These are phyloP conservation scores for Pestalotiopsis sp. DNA, from an alignment of 2,329 filamentous ascomycete genomes.

Conservation along the genomic window DNA sequence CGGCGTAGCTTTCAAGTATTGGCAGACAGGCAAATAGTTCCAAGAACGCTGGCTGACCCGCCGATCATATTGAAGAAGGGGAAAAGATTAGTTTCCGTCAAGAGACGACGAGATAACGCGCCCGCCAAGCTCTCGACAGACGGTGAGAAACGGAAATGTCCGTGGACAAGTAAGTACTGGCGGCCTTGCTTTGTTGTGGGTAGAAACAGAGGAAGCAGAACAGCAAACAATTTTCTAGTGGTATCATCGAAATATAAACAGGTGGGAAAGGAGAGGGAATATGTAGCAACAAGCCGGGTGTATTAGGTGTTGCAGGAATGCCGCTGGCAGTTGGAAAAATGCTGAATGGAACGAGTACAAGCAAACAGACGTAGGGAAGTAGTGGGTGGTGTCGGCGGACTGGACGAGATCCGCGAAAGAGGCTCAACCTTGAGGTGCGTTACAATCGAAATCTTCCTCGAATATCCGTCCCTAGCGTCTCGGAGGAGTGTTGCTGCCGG, in stretches of 20 bases:
- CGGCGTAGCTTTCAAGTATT: neutral
- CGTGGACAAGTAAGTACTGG: neutral
- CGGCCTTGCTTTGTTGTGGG: neutral
- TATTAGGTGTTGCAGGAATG: conserved; percentile 18
- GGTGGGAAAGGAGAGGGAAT: conserved; percentile 9
- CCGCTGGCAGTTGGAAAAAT: neutral
- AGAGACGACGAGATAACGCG: neutral
- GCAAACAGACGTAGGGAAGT: neutral
- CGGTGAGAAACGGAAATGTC: neutral
- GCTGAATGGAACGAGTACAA: neutral
- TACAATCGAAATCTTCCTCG: conserved; percentile 23
- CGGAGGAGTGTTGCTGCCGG: conserved; percentile 37
- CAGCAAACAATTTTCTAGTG: conserved; percentile 29
- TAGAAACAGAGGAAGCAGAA: conserved; percentile 17
- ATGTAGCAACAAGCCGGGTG: conserved; percentile 19
- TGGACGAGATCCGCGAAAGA: neutral
- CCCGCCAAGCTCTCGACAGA: neutral
- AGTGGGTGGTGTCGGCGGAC: neutral
- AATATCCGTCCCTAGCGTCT: conserved; percentile 35
- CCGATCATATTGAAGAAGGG: neutral
- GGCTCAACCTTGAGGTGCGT: conserved; percentile 12
- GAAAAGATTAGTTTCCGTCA: neutral
- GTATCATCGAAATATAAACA: conserved; percentile 33
- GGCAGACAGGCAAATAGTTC: neutral
- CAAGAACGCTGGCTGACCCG: neutral